Base-by-base conservation (phyloP, 2,329 filamentous ascomycete species). In the Malbranchea zuffiana region DNA sequence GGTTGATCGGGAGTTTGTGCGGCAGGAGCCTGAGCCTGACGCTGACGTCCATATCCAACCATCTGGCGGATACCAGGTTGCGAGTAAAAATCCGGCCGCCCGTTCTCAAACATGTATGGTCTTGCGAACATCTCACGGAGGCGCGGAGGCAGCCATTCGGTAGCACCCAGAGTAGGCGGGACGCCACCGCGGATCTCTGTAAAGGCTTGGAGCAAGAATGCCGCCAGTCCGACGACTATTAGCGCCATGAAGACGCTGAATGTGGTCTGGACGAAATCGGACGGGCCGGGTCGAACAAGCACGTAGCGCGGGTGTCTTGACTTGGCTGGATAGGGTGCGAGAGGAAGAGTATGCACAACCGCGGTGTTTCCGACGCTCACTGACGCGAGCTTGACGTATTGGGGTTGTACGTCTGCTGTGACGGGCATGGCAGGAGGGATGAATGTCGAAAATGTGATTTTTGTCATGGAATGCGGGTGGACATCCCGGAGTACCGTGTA, bases 291-390 rank as follows among this genome's bases (percentile, higher is more conserved):
- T 44, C 73, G 66, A 12, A 72, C 74, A 20, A 87, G 73, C 3
- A 86, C 72, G 53, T 87, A 86, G 44, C 82, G 81, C 6, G 72
- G 66, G 0, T 72, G 60, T 15, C 63, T 50, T 6, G 65, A 65
- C n/a, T 52, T 45, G 3, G 57, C 48, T 5, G 64, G 62, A 21
- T 55, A 57, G 6, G 62, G 62, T 4, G 62, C 55, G 4, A 94
- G 70, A 0, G 83, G 78, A 44, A 94, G 77, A 25, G 75, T 80
- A 58, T 93, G 83, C 17, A 93, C 78, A 19, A 81, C 75, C 26
- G 86, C 75, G 0, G 78, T 82, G 55, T 86, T 87, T 42, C 77
- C 80, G 48, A 92, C 77, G 32, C 81, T 85, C 26, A 84, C 80
- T 31, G 82, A 87, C 19, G 83, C 86, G 3, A 94, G 72, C 49